Percentiles rank a stretch among this genome's conserved stretches.
phyloP scores from a whole-genome alignment of 345 rosid species.

The Ceriops zippeliana region DNA sequence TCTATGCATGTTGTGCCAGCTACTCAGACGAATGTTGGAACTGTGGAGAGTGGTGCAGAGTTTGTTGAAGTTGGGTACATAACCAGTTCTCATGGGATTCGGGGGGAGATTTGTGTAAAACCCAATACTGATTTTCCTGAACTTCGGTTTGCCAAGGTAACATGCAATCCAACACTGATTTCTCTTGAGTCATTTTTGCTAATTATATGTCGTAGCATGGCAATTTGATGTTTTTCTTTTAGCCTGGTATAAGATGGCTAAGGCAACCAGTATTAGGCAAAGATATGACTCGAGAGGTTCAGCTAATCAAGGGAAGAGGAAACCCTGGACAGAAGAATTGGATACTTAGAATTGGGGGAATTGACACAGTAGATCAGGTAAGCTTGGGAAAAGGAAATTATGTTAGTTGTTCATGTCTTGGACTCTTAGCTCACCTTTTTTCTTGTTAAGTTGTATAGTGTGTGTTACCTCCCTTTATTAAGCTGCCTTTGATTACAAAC shows the following conservation, averaged over 20 bases:
- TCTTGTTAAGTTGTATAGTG: background rate
- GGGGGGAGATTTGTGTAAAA: constrained; percentile 74
- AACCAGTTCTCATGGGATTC: constrained; percentile 73
- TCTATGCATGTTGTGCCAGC: constrained; percentile 24
- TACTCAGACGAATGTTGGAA: constrained; percentile 47
- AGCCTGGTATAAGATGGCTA: constrained; percentile 94
- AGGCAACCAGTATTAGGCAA: constrained; percentile 58
- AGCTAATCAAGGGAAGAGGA: constrained; percentile 74
- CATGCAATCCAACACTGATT: background rate
- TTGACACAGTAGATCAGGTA: constrained; percentile 71
- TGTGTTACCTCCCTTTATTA: background rate
- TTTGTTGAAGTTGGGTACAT: constrained; percentile 75
- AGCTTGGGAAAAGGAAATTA: constrained; percentile 1
- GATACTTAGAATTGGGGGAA: constrained; percentile 73
- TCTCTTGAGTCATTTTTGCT: background rate
- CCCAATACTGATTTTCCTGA: constrained; percentile 82
- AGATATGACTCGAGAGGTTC: constrained; percentile 65
- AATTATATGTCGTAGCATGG: background rate
- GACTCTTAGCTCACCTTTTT: background rate
- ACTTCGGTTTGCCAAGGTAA: constrained; percentile 69
- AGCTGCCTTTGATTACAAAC: background rate
- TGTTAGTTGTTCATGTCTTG: background rate
- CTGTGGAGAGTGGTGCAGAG: constrained; percentile 29
- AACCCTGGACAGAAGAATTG: constrained; percentile 73
- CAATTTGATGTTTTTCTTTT: constrained; percentile 11